phyloP scores from a whole-genome alignment of 1,139 yeast species.

The Spathaspora sp. region DNA sequence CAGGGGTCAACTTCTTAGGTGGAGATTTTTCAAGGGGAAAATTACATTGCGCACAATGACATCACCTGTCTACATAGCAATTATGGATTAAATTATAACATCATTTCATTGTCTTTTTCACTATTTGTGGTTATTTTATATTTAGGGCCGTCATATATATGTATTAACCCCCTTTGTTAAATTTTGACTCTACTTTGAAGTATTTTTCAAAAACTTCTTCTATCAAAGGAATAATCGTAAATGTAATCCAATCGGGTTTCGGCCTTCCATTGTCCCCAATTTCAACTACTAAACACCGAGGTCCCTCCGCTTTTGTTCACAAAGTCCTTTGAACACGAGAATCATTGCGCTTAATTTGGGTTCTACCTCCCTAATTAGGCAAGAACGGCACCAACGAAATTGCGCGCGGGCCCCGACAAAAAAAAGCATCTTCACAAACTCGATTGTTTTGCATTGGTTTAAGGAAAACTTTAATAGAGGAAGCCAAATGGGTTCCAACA shows the following conservation, averaged over 20 bases:
- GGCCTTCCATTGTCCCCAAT: too few relatives aligned
- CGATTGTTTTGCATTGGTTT: neutral
- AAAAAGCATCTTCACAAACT: neutral
- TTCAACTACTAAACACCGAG: neutral
- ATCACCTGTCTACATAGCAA: neutral
- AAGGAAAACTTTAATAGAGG: neutral
- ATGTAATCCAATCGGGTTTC: too few relatives aligned
- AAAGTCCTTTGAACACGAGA: neutral
- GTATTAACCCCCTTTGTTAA: neutral
- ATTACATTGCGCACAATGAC: neutral
- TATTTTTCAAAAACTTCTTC: too few relatives aligned
- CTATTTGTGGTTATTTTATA: too few relatives aligned
- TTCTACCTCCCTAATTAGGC: conserved; percentile 2
- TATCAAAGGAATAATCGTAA: too few relatives aligned
- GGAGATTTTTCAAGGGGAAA: neutral
- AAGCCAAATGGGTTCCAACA: neutral
- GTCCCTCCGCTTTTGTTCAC: neutral
- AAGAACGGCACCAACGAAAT: conserved; percentile 3
- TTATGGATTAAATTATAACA: neutral
- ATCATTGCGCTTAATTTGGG: neutral
- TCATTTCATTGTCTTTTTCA: too few relatives aligned
- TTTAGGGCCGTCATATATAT: too few relatives aligned
- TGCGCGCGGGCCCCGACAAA: neutral
- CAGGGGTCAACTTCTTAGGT: neutral
- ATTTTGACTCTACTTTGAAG: too few relatives aligned